Percentiles rank a stretch among this genome's conserved stretches.
Evolutionary conservation across 305 asterid genomes (phyloP).

Genomic region (Withania somnifera): DNA sequence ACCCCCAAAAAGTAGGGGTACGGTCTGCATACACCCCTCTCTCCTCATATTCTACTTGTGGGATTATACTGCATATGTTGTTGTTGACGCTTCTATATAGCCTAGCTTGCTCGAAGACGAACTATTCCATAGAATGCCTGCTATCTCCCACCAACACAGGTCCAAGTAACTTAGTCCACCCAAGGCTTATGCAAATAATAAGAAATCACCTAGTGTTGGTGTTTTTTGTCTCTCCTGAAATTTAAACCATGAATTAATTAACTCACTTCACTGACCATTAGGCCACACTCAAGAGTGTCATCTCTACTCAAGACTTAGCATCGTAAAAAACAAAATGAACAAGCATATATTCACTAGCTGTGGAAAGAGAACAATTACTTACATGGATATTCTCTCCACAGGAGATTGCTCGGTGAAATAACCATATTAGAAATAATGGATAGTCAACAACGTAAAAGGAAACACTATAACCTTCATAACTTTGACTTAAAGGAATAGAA

Average conservation of each 20-base stretch:
- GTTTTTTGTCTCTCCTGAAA: not conserved
- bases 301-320: not conserved
- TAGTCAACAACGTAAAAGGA: not conserved
- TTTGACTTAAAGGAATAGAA: not conserved
- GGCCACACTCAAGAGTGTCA: not conserved
- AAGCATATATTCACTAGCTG: not conserved
- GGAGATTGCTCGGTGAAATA: not conserved
- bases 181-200: too few relatives aligned
- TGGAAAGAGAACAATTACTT: not conserved
- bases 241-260: not conserved
- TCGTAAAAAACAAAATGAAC: not conserved
- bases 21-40: not conserved
- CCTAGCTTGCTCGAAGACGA: not conserved
- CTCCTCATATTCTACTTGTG: too few relatives aligned
- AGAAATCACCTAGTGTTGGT: not conserved
- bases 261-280: not conserved
- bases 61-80: not conserved
- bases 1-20: not conserved
- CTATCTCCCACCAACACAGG: not conserved
- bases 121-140: not conserved
- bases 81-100: not conserved
- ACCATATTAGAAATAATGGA: not conserved
- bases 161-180: not conserved
- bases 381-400: not conserved
- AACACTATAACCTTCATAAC: not conserved